Evolutionary conservation across 805 yeast genomes (phyloP).

Genomic region (Candida insectorum): DNA sequence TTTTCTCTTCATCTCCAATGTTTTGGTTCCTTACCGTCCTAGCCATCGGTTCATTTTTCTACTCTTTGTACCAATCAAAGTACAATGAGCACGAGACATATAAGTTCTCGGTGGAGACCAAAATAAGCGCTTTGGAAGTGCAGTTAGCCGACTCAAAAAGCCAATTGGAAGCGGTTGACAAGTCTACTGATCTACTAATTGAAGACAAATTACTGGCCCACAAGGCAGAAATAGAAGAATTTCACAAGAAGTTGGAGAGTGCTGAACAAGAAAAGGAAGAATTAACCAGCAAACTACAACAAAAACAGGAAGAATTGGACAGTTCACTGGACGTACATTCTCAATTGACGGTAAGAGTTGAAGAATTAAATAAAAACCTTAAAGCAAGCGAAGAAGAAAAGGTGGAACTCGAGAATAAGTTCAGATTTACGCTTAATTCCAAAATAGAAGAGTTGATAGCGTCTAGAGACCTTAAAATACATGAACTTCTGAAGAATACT

Average conservation of each 20-base stretch:
- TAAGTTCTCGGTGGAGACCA: constrained; percentile 9
- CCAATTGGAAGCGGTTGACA: constrained; percentile 8
- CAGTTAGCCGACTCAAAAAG: constrained; percentile 6
- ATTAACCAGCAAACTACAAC: too few species aligned
- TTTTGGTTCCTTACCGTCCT: too few species aligned
- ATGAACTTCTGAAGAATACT: constrained; percentile 3
- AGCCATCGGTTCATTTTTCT: neutral
- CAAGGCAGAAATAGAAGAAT: too few species aligned
- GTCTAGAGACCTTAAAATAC: constrained; percentile 9
- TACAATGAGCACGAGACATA: constrained; percentile 4
- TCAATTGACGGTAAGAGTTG: neutral
- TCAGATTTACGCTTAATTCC: constrained; percentile 6
- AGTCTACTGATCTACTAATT: constrained; percentile 7
- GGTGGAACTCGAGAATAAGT: constrained; percentile 5
- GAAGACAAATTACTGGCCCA: constrained; percentile 4
- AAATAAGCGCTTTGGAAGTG: constrained; percentile 6
- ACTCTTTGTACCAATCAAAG: constrained; percentile 5
- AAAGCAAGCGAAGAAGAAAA: constrained; percentile 8
- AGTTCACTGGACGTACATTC: neutral
- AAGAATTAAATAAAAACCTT: constrained; percentile 1
- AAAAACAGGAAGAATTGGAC: neutral
- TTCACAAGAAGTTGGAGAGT: too few species aligned
- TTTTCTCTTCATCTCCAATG: too few species aligned
- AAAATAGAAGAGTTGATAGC: constrained; percentile 10
- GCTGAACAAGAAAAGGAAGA: constrained; percentile 2